phyloP scores from a whole-genome alignment of 805 yeast genomes.

The Ogataea salicorniae region DNA sequence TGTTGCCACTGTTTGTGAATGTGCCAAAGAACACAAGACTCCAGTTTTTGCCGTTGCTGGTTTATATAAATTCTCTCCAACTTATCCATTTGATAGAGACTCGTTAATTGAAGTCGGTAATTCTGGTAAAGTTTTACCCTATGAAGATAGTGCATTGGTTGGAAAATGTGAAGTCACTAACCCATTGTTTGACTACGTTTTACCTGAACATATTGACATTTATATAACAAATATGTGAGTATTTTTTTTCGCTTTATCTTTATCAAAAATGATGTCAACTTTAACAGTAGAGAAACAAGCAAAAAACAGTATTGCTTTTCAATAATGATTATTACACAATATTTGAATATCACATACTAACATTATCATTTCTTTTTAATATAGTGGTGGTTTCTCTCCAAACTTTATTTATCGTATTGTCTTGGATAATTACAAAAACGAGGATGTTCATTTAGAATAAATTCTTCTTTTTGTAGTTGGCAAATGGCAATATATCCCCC shows the following conservation, averaged over 20 bases:
- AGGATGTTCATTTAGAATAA: constrained; percentile 59
- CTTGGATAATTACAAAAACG: constrained; percentile 85
- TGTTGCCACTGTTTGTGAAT: constrained; percentile 87
- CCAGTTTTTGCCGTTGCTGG: constrained; percentile 97
- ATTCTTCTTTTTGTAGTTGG: too few species aligned
- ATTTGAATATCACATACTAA: background rate
- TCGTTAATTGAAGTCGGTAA: constrained; percentile 87
- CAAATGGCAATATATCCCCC: too few species aligned
- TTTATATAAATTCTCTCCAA: constrained; percentile 84
- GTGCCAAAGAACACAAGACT: constrained; percentile 92
- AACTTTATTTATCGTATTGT: constrained; percentile 93
- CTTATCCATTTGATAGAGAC: constrained; percentile 85
- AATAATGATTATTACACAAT: too few species aligned
- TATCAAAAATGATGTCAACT: background rate
- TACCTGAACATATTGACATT: constrained; percentile 91
- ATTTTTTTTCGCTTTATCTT: background rate
- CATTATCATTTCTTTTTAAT: constrained; percentile 4
- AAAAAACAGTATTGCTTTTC: too few species aligned
- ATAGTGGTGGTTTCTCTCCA: constrained; percentile 86
- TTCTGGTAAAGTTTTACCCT: constrained; percentile 80
- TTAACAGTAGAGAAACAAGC: too few species aligned
- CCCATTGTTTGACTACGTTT: constrained; percentile 84
- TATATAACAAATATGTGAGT: constrained; percentile 78
- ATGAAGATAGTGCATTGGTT: constrained; percentile 61
- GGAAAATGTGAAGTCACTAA: constrained; percentile 78